A percentile compares a stretch with the other conserved stretches of the same genome.
Evolutionary conservation across 345 rosid genomes (phyloP).

Genomic region (Sapria himalayana): DNA sequence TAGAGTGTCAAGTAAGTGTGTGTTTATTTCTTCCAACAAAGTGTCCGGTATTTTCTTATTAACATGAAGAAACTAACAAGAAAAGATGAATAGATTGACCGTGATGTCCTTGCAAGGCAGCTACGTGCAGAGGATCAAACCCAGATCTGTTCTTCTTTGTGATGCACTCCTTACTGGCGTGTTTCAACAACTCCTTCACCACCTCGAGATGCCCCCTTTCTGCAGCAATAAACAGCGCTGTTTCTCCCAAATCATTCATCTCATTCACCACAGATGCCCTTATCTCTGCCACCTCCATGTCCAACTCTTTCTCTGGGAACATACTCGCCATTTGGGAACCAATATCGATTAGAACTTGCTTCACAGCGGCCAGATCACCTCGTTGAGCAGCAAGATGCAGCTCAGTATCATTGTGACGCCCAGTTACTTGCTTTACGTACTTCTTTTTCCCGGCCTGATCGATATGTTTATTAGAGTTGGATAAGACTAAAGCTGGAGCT

Average conservation of each 20-base stretch:
- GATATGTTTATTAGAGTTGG: slow-evolving; percentile 67
- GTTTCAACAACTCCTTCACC: slow-evolving; percentile 63
- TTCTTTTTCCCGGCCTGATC: slow-evolving; percentile 82
- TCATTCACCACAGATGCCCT: slow-evolving; percentile 71
- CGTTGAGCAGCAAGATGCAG: slow-evolving; percentile 80
- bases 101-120: slow-evolving; percentile 74
- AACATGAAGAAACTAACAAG: too few relatives aligned
- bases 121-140: slow-evolving; percentile 70
- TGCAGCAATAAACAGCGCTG: slow-evolving; percentile 68
- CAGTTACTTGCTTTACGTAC: slow-evolving; percentile 90
- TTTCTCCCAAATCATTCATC: slow-evolving; percentile 89
- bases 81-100: slow-evolving; percentile 38
- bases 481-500: slow-evolving; percentile 65
- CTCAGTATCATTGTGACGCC: slow-evolving; percentile 75
- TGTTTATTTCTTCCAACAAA: too few relatives aligned
- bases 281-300: slow-evolving; percentile 56
- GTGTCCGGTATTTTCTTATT: too few relatives aligned
- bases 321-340: slow-evolving; percentile 50
- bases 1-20: too few relatives aligned
- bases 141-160: slow-evolving; percentile 60
- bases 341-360: slow-evolving; percentile 57
- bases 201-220: slow-evolving; percentile 85
- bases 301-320: slow-evolving; percentile 50
- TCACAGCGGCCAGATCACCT: slow-evolving; percentile 52
- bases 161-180: slow-evolving; percentile 53